Percentiles rank a stretch among this genome's conserved stretches.
Evolutionary conservation across 805 yeast species (phyloP).

Genomic region (Wickerhamiella kurtzmanii): DNA sequence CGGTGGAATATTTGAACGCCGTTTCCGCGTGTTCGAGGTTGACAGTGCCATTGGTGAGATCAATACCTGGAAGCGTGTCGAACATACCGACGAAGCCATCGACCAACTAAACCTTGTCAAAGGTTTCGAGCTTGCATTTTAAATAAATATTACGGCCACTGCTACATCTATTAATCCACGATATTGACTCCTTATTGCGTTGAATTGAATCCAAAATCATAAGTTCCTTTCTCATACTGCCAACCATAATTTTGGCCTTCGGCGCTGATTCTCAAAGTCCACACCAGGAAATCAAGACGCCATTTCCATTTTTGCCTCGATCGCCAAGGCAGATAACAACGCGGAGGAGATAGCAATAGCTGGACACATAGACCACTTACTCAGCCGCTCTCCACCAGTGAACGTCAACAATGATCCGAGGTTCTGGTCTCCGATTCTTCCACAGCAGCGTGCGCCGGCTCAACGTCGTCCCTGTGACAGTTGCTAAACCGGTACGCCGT

Average conservation of each 20-base stretch:
- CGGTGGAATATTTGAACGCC: conserved; percentile 61
- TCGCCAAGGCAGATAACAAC: no score
- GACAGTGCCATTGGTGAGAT: conserved; percentile 38
- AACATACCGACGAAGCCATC: conserved; percentile 35
- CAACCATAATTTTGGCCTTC: no score
- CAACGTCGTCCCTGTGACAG: neutral
- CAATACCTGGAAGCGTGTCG: conserved; percentile 60
- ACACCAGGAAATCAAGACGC: no score
- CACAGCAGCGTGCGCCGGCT: conserved; percentile 4
- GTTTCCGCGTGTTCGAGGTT: conserved; percentile 60
- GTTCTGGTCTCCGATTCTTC: conserved; percentile 1
- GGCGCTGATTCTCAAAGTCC: no score
- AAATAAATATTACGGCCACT: no score
- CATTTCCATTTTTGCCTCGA: no score
- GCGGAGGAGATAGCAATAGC: no score
- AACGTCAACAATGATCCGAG: conserved; percentile 1
- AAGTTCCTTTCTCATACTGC: no score
- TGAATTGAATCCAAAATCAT: no score
- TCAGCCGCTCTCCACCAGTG: conserved; percentile 1
- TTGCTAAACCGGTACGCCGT: conserved; percentile 8
- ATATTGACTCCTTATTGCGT: no score
- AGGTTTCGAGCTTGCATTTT: neutral
- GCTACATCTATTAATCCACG: no score
- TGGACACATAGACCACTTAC: neutral
- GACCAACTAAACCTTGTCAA: conserved; percentile 41